Percentiles rank a stretch among this genome's conserved stretches.
phyloP scores from a whole-genome alignment of 2,329 filamentous ascomycete species.

The Penicillium vulpinum region DNA sequence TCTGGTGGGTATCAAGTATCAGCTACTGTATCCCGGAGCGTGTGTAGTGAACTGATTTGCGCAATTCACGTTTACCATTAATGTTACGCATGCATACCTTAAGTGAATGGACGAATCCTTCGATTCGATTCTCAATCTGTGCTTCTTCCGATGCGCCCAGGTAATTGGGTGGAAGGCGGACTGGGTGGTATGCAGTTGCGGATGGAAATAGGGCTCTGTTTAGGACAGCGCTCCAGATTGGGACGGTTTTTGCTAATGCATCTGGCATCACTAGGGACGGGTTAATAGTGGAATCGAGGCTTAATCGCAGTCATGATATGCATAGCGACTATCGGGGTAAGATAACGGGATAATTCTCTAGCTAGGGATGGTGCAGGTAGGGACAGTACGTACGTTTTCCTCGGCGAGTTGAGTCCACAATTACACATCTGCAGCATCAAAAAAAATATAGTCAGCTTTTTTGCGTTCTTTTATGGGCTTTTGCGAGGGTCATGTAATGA shows the following conservation, averaged over 20 bases:
- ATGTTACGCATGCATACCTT: conserved; percentile 32
- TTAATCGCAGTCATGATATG: neutral
- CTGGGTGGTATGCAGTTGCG: conserved; percentile 47
- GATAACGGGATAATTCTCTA: neutral
- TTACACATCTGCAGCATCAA: conserved; percentile 54
- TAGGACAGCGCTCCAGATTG: conserved; percentile 87
- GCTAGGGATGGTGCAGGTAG: neutral
- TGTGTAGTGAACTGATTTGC: neutral
- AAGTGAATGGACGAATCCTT: conserved; percentile 54
- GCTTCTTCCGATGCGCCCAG: conserved; percentile 74
- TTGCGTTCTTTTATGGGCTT: neutral
- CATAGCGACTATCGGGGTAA: neutral
- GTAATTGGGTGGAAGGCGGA: conserved; percentile 71
- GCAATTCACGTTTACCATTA: neutral
- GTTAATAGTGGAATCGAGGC: neutral
- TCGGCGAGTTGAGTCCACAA: conserved; percentile 89
- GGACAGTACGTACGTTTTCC: conserved; percentile 67
- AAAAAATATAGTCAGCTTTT: conserved; percentile 11
- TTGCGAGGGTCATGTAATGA: conserved; percentile 1
- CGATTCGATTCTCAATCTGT: conserved; percentile 70
- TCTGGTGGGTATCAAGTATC: conserved; percentile 29
- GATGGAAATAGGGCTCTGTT: conserved; percentile 75
- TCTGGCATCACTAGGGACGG: conserved; percentile 73
- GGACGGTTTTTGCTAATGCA: conserved; percentile 88
- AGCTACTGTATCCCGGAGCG: conserved; percentile 1